These are phyloP conservation scores for Cenchrus purpureus DNA, from an alignment of 176 grass and related monocot genomes.

Conservation along the genomic window DNA sequence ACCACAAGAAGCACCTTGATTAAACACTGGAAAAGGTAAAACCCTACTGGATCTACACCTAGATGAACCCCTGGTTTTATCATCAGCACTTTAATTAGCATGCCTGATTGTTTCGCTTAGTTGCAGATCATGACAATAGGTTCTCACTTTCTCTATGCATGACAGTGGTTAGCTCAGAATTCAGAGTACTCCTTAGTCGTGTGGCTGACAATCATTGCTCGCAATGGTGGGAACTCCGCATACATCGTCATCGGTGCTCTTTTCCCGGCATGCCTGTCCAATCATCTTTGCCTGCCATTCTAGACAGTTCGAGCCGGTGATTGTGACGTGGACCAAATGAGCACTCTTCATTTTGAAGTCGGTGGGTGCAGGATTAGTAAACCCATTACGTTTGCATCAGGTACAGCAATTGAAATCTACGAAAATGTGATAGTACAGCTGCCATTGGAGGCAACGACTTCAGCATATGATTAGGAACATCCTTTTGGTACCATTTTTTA, in stretches of 20 bases:
- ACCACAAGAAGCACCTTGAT: too few relatives aligned
- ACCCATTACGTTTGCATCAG: slow-evolving; percentile 41
- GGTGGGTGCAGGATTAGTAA: slow-evolving; percentile 12
- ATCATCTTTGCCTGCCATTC: slow-evolving; percentile 22
- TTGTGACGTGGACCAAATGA: slow-evolving; percentile 9
- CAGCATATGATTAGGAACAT: slow-evolving; percentile 20
- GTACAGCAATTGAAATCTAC: slow-evolving; percentile 35
- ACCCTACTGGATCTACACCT: too few relatives aligned
- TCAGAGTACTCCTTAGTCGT: background rate
- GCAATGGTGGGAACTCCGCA: background rate
- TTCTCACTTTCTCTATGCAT: background rate
- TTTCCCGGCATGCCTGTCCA: slow-evolving; percentile 14
- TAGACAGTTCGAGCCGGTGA: slow-evolving; percentile 29
- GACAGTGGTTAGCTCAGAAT: background rate
- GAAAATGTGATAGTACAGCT: slow-evolving; percentile 18
- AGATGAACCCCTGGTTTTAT: too few relatives aligned
- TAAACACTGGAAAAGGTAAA: too few relatives aligned
- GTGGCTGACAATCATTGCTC: slow-evolving; percentile 23
- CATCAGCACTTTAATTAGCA: too few relatives aligned
- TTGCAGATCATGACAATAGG: background rate
- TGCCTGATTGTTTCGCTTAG: background rate
- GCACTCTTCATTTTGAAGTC: slow-evolving; percentile 30
- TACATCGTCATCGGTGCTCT: slow-evolving; percentile 19
- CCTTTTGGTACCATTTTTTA: background rate
- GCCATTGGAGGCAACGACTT: slow-evolving; percentile 15